These are phyloP conservation scores for Didymella sp. DNA, from an alignment of 2,329 filamentous ascomycete genomes.

Conservation along the genomic window DNA sequence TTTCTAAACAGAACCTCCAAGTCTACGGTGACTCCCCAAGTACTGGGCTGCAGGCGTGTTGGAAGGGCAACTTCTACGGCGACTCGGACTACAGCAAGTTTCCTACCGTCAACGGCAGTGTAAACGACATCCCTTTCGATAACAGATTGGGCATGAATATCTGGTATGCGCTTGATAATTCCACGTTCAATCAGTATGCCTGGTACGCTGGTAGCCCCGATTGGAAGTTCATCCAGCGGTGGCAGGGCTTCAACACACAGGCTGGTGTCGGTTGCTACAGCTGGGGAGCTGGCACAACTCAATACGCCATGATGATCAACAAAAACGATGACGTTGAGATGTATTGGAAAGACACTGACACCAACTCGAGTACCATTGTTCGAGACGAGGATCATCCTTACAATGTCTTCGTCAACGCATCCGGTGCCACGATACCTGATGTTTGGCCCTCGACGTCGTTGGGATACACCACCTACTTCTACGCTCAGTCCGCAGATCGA, in stretches of 20 bases:
- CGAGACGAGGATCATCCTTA: constrained; percentile 47
- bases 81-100: constrained; percentile 50
- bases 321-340: constrained; percentile 50
- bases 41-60: constrained; percentile 80
- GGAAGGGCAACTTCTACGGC: constrained; percentile 71
- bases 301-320: constrained; percentile 55
- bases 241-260: constrained; percentile 52
- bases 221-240: constrained; percentile 49
- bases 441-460: constrained; percentile 51
- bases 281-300: constrained; percentile 51
- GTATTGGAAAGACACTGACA: constrained; percentile 56
- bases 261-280: constrained; percentile 55
- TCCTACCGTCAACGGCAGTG: constrained; percentile 38
- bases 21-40: constrained; percentile 87
- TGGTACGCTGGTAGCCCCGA: constrained; percentile 50
- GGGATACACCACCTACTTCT: constrained; percentile 54
- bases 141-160: constrained; percentile 52
- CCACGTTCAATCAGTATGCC: constrained; percentile 51
- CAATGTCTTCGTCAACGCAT: constrained; percentile 49
- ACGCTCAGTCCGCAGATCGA: constrained; percentile 49
- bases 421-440: constrained; percentile 39
- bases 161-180: constrained; percentile 53
- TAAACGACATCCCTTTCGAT: constrained; percentile 34
- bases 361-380: constrained; percentile 28
- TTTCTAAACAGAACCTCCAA: constrained; percentile 78